Percentiles rank a stretch among this genome's conserved stretches.
Conservation (phyloP, 2,329 filamentous ascomycete species). For the Sphaerulina populicola region DNA sequence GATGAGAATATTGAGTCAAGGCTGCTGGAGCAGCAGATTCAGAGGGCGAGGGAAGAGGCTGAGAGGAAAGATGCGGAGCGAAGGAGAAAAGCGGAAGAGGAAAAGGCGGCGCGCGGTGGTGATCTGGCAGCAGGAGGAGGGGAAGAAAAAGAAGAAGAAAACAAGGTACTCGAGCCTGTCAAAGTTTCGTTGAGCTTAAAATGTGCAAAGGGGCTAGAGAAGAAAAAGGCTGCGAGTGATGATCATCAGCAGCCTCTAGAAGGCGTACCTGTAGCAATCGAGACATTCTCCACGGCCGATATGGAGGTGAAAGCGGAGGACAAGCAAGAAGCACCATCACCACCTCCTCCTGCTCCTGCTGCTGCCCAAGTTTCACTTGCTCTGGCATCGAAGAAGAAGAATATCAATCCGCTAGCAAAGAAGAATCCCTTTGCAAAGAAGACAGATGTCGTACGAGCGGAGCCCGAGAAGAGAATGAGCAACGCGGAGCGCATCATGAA, state of each 20-base stretch:
- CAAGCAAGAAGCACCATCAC: background rate
- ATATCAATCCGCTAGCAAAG: conserved; percentile 60
- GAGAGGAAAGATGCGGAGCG: conserved; percentile 52
- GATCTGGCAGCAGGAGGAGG: background rate
- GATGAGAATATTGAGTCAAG: conserved; percentile 84
- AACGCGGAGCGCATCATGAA: conserved; percentile 86
- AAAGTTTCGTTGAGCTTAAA: conserved; percentile 33
- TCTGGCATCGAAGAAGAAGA: conserved; percentile 56
- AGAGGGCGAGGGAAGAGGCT: conserved; percentile 56
- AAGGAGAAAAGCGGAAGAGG: conserved; percentile 37
- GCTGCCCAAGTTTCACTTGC: conserved; percentile 54
- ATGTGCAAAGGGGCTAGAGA: conserved; percentile 22
- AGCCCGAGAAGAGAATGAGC: conserved; percentile 72
- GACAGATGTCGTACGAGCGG: conserved; percentile 48
- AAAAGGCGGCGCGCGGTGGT: conserved; percentile 6
- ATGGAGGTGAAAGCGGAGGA: conserved; percentile 3
- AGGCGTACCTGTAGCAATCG: conserved; percentile 26
- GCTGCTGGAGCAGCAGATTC: conserved; percentile 75
- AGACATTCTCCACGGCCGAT: conserved; percentile 24
- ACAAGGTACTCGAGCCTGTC: conserved; percentile 24
- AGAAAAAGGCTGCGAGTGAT: conserved; percentile 6
- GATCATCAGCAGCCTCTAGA: conserved; percentile 10
- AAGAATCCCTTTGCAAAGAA: conserved; percentile 66
- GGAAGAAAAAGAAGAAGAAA: conserved; percentile 46
- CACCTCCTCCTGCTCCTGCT: conserved; percentile 14